phyloP scores from a whole-genome alignment of 73 alveolate species.

The Strombidium stylifer region DNA sequence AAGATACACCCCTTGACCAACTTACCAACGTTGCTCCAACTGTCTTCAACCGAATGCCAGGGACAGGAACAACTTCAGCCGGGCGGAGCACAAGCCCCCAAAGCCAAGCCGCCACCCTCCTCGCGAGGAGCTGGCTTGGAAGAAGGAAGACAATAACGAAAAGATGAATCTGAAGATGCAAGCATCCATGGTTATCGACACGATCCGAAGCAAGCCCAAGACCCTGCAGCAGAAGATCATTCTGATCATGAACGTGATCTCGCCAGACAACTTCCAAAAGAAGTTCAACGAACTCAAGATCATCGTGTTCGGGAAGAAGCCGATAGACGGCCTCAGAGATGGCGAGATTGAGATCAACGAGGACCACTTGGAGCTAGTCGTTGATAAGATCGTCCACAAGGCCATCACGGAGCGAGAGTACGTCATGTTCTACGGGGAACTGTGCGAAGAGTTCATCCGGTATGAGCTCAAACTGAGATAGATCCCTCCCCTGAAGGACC shows the following conservation, averaged over 20 bases:
- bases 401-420: conserved; percentile 27
- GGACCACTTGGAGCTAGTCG: conserved; percentile 9
- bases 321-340: too few species aligned
- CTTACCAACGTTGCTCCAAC: too few species aligned
- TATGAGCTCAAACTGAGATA: conserved; percentile 11
- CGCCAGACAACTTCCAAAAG: conserved; percentile 40
- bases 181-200: too few species aligned
- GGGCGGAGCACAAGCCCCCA: too few species aligned
- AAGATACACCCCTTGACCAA: too few species aligned
- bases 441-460: conserved; percentile 22
- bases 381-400: conserved; percentile 25
- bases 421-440: conserved; percentile 26
- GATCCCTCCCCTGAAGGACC: neutral
- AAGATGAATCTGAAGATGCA: neutral
- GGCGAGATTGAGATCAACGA: conserved; percentile 4
- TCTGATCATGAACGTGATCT: conserved; percentile 1
- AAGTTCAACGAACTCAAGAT: conserved; percentile 16
- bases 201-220: too few species aligned
- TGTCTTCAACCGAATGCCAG: too few species aligned
- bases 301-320: neutral
- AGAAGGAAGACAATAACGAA: neutral
- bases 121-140: too few species aligned
- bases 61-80: too few species aligned
- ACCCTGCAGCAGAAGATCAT: neutral
- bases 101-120: too few species aligned